phyloP scores from a whole-genome alignment of 2,329 filamentous ascomycete genomes.

The Penicillium oxalicum region DNA sequence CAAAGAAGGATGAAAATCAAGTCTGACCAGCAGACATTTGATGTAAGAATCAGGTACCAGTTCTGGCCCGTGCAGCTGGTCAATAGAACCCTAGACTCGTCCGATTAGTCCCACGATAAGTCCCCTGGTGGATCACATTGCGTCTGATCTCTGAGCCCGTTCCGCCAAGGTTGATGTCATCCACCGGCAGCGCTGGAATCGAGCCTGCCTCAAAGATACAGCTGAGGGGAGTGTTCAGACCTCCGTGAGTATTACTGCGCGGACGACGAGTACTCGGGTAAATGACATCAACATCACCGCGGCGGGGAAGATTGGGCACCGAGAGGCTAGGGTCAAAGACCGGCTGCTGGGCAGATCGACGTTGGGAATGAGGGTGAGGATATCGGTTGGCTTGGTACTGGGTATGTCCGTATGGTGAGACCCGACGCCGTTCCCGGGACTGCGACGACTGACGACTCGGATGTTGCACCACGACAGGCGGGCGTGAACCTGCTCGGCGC shows the following conservation, averaged over 20 bases:
- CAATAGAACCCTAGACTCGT: conserved; percentile 23
- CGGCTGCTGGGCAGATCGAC: conserved; percentile 20
- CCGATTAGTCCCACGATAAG: conserved; percentile 28
- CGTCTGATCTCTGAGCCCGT: conserved; percentile 6
- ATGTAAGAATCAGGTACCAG: neutral
- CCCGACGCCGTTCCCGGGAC: conserved; percentile 21
- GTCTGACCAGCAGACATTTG: conserved; percentile 22
- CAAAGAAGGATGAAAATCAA: conserved; percentile 5
- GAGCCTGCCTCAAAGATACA: conserved; percentile 26
- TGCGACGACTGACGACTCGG: conserved; percentile 18
- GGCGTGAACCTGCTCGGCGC: conserved; percentile 7
- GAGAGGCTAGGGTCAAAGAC: conserved; percentile 18
- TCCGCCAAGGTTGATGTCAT: conserved; percentile 14
- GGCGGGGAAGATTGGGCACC: conserved; percentile 20
- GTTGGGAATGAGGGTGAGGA: conserved; percentile 10
- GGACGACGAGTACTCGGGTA: conserved; percentile 32
- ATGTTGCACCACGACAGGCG: conserved; percentile 5
- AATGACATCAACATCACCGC: conserved; percentile 30
- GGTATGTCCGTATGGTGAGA: conserved; percentile 25
- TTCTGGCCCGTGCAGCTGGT: neutral
- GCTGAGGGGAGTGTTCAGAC: conserved; percentile 21
- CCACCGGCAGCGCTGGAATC: conserved; percentile 19
- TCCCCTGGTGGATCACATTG: conserved; percentile 19
- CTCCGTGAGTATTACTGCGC: conserved; percentile 30
- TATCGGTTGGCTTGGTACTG: conserved; percentile 22